A percentile compares a stretch with the other conserved stretches of the same genome.
Conservation (phyloP, 495 filamentous ascomycete genomes). For the Penicillium egyptiacum region DNA sequence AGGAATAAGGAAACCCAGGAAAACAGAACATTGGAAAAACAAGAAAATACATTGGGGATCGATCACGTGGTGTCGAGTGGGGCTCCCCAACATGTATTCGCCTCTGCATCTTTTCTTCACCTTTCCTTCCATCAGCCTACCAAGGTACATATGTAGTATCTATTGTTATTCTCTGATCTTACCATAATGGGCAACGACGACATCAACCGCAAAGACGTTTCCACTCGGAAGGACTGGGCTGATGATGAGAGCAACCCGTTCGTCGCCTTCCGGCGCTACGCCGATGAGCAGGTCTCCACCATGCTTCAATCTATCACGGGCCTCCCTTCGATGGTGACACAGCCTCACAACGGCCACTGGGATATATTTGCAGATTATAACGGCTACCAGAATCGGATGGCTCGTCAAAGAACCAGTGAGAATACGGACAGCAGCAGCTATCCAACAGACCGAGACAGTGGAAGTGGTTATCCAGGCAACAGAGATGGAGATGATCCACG, state of each 20-base stretch:
- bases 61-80: slow-evolving; percentile 19
- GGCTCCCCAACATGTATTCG: slow-evolving; percentile 13
- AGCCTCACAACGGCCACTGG: slow-evolving; percentile 38
- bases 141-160: background rate
- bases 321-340: slow-evolving; percentile 39
- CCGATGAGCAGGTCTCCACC: slow-evolving; percentile 58
- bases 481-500: slow-evolving; percentile 10
- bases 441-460: slow-evolving; percentile 13
- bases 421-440: slow-evolving; percentile 17
- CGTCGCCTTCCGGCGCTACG: slow-evolving; percentile 58
- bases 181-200: slow-evolving; percentile 38
- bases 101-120: slow-evolving; percentile 6
- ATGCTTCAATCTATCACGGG: slow-evolving; percentile 54
- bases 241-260: slow-evolving; percentile 54
- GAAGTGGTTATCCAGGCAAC: slow-evolving; percentile 9
- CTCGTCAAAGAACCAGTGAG: slow-evolving; percentile 21
- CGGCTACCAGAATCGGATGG: slow-evolving; percentile 25
- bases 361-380: slow-evolving; percentile 36
- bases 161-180: background rate
- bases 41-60: slow-evolving; percentile 13
- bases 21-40: background rate
- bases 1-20: background rate
- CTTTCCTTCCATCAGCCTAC: background rate
- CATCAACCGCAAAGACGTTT: slow-evolving; percentile 15
- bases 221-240: slow-evolving; percentile 21